Evolutionary conservation across 2,329 filamentous ascomycete genomes (phyloP).

Genomic region (Aspergillus ruber): DNA sequence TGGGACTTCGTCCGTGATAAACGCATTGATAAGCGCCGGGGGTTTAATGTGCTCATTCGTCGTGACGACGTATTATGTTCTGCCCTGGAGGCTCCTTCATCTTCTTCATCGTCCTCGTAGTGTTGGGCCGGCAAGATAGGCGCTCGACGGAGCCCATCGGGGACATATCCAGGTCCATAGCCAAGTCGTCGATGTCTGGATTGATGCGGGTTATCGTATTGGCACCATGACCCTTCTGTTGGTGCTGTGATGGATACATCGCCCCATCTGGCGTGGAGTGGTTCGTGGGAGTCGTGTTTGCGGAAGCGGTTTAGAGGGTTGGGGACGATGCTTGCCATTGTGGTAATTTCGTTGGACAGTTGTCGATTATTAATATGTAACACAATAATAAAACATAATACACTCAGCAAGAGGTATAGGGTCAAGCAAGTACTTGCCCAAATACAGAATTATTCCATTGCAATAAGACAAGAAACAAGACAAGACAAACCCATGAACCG

Average conservation of each 20-base stretch:
- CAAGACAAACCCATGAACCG: too few relatives aligned
- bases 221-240: slow-evolving; percentile 34
- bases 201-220: slow-evolving; percentile 24
- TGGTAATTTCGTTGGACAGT: not conserved
- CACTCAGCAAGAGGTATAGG: too few relatives aligned
- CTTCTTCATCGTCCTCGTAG: slow-evolving; percentile 9
- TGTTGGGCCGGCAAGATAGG: slow-evolving; percentile 2
- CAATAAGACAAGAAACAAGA: too few relatives aligned
- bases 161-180: slow-evolving; percentile 26
- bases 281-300: slow-evolving; percentile 18
- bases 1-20: slow-evolving; percentile 12
- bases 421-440: too few relatives aligned
- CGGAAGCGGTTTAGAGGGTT: slow-evolving; percentile 25
- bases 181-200: slow-evolving; percentile 7
- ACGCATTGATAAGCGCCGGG: slow-evolving; percentile 23
- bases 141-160: slow-evolving; percentile 9
- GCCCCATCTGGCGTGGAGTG: slow-evolving; percentile 34
- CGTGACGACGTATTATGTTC: slow-evolving; percentile 13
- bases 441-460: too few relatives aligned
- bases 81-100: slow-evolving; percentile 1
- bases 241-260: slow-evolving; percentile 33
- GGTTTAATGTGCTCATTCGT: slow-evolving; percentile 15
- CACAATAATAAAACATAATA: too few relatives aligned
- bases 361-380: not conserved
- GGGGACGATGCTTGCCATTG: not conserved